Evolutionary conservation across 2,329 filamentous ascomycete species (phyloP).

Genomic region (Boeremia exigua): DNA sequence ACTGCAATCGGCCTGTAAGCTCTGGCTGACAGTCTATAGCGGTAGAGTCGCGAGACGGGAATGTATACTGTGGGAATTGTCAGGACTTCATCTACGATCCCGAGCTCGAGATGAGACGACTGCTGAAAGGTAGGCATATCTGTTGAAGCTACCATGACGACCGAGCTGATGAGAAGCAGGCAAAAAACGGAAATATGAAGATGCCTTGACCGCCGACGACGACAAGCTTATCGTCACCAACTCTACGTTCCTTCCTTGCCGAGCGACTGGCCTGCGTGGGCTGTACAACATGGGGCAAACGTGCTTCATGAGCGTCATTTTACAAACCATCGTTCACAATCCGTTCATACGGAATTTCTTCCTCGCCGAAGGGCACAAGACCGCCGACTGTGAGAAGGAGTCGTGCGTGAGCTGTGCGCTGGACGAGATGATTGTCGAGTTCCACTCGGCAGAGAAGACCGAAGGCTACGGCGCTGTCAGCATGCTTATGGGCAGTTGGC

Average conservation of each 20-base stretch:
- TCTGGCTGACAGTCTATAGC: slow-evolving; percentile 57
- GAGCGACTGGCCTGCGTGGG: slow-evolving; percentile 85
- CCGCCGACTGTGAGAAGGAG: slow-evolving; percentile 69
- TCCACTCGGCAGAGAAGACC: slow-evolving; percentile 74
- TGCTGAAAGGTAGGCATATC: slow-evolving; percentile 64
- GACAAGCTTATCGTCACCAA: slow-evolving; percentile 79
- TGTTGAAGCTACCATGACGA: not conserved
- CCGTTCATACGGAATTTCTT: slow-evolving; percentile 91
- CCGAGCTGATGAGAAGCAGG: slow-evolving; percentile 41
- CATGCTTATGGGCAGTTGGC: slow-evolving; percentile 89
- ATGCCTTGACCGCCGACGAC: slow-evolving; percentile 68
- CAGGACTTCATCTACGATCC: slow-evolving; percentile 85
- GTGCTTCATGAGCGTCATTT: slow-evolving; percentile 95
- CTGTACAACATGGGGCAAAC: slow-evolving; percentile 99
- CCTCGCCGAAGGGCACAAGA: slow-evolving; percentile 86
- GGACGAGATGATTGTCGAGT: slow-evolving; percentile 68
- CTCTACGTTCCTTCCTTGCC: slow-evolving; percentile 79
- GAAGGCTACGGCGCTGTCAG: slow-evolving; percentile 91
- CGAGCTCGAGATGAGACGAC: slow-evolving; percentile 75
- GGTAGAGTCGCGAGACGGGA: slow-evolving; percentile 77
- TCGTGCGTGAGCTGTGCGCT: slow-evolving; percentile 67
- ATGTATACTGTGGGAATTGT: slow-evolving; percentile 81
- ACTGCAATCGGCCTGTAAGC: slow-evolving; percentile 1
- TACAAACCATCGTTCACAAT: slow-evolving; percentile 93
- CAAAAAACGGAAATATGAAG: slow-evolving; percentile 78